Evolutionary conservation across 2,329 filamentous ascomycete species (phyloP), one percentile per base, ranked within the genome.

Genomic region (Shiraia sp.): DNA sequence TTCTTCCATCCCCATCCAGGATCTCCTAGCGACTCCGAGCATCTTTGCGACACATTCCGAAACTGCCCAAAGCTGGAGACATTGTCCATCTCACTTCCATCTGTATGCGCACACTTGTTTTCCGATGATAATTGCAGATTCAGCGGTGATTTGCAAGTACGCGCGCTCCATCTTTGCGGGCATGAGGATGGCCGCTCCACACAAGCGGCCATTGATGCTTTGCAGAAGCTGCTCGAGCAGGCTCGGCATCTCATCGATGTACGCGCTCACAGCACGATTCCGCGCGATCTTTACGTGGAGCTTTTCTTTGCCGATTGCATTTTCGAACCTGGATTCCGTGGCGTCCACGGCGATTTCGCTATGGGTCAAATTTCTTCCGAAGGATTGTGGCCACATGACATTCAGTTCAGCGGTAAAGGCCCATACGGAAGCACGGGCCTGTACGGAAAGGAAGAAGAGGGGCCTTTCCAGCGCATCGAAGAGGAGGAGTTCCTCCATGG

Each of bases 241-340:
- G 71, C 73, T 10, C 72, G 75, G 27, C 43, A 41, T 6, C 67
- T 78, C 22, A 71, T 75, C 32, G 50, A 54, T 12, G 57, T 61
- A 4, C 71, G 71, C 19, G 63, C 65, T 3, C 65, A 68, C 10
- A 66, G 67, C 43, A 55, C 62, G 16, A 58, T 68, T 23, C 68
- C 68, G 6, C 58, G 52, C 19, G 63, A 71, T 17, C 67, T 78
- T 2, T 70, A 69, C 40, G 65, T 77, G 32, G 75, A 78, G 51
- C 59, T 78, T 19, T 78, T 78, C 68, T 77, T 76, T 53, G 73
- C 72, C 2, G 74, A 75, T 45, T 75, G 71, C 61, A 77, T 78
- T 51, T 78, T 78, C 56, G 73, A 77, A 42, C 75, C 75, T 0
- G 69, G 68, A 32, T 69, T 70, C 47, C 53, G 61, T 12, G 56